Percentiles rank a stretch among this genome's conserved stretches.
Evolutionary conservation across 805 yeast genomes (phyloP).

Genomic region (Ogataea nitratoaversa): DNA sequence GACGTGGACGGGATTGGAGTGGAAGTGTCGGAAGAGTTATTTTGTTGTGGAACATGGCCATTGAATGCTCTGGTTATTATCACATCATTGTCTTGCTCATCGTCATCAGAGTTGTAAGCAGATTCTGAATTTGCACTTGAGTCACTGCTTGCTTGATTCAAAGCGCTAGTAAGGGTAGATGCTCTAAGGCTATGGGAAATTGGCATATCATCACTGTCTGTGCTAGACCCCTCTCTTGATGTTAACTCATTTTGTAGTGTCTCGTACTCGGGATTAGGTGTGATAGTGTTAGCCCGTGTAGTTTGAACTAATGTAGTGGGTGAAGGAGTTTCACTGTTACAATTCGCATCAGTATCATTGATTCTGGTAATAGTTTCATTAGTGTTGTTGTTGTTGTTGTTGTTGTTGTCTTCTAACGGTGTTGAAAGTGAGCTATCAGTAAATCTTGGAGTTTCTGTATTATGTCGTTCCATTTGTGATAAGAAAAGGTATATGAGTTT

Average conservation of each 20-base stretch:
- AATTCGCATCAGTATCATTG: not conserved
- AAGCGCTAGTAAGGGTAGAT: too few species aligned
- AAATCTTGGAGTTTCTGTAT: too few species aligned
- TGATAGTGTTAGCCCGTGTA: not conserved
- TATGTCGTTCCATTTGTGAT: too few species aligned
- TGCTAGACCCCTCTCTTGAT: not conserved
- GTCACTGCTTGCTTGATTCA: too few species aligned
- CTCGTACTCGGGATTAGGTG: not conserved
- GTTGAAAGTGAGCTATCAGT: too few species aligned
- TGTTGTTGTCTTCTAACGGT: not conserved
- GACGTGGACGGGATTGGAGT: not conserved
- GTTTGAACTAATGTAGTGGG: not conserved
- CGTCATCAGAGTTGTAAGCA: not conserved
- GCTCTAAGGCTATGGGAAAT: not conserved
- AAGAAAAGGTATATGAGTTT: too few species aligned
- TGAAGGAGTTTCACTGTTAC: not conserved
- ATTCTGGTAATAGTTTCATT: not conserved
- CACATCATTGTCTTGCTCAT: not conserved
- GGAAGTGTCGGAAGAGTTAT: conserved; percentile 1
- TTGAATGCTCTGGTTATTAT: conserved; percentile 1
- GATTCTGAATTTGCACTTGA: conserved; percentile 3
- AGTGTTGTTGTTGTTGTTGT: not conserved
- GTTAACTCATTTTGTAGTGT: not conserved
- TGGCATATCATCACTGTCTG: not conserved
- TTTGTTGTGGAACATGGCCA: not conserved